These are phyloP conservation scores for Phytopythium aichiense DNA, from an alignment of 352 stramenopile species.

Conservation along the genomic window DNA sequence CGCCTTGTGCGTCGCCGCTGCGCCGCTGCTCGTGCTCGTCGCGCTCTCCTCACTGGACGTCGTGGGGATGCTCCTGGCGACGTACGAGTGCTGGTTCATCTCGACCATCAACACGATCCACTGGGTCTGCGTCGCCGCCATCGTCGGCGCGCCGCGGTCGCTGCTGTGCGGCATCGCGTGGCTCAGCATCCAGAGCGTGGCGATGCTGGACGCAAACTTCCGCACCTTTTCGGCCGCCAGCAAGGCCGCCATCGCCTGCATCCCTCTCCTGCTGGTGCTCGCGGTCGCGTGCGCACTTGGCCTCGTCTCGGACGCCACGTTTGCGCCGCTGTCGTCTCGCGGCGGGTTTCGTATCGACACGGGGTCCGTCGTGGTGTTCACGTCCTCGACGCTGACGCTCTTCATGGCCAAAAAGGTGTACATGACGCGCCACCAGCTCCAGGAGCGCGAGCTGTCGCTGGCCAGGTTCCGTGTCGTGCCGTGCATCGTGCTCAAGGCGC, in stretches of 20 bases:
- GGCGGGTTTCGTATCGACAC: slow-evolving; percentile 11
- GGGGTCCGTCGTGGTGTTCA: slow-evolving; percentile 21
- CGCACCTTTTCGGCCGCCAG: slow-evolving; percentile 16
- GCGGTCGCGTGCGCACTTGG: slow-evolving; percentile 18
- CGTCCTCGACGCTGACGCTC: slow-evolving; percentile 18
- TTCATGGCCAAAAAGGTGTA: slow-evolving; percentile 26
- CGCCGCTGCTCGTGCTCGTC: slow-evolving; percentile 10
- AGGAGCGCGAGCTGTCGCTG: slow-evolving; percentile 2
- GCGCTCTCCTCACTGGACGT: slow-evolving; percentile 23
- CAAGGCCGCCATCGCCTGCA: slow-evolving; percentile 17
- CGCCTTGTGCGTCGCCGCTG: background rate
- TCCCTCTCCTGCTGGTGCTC: slow-evolving; percentile 21
- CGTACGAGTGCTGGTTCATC: slow-evolving; percentile 30
- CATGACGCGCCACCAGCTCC: slow-evolving; percentile 7
- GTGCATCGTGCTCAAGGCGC: slow-evolving; percentile 19
- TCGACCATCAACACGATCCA: slow-evolving; percentile 21
- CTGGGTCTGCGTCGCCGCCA: slow-evolving; percentile 14
- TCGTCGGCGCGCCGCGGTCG: slow-evolving; percentile 19
- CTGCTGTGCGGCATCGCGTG: slow-evolving; percentile 21
- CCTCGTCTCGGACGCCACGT: slow-evolving; percentile 10
- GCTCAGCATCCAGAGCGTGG: slow-evolving; percentile 17
- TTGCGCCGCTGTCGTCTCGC: slow-evolving; percentile 1
- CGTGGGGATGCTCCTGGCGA: slow-evolving; percentile 8
- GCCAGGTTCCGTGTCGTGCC: slow-evolving; percentile 10
- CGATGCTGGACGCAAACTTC: slow-evolving; percentile 30